Percentiles rank a stretch among this genome's conserved stretches.
These are phyloP conservation scores for Hordeum marinum DNA, from an alignment of 176 grass and related monocot species.

Conservation along the genomic window DNA sequence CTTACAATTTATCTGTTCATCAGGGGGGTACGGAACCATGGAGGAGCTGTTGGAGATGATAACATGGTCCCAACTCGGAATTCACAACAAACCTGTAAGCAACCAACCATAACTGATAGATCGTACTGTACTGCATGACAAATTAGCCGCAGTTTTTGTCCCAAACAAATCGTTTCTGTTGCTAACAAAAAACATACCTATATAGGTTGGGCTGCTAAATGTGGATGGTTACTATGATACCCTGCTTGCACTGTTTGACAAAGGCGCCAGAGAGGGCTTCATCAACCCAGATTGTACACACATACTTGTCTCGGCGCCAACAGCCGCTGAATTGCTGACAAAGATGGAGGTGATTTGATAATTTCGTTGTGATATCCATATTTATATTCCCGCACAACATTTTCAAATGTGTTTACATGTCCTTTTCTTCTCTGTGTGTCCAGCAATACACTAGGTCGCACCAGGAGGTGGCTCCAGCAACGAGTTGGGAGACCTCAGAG, in stretches of 20 bases:
- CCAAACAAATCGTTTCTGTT: too few species aligned
- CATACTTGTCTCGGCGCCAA: constrained; percentile 78
- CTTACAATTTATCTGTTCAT: constrained; percentile 16
- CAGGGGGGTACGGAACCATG: constrained; percentile 97
- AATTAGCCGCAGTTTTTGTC: too few species aligned
- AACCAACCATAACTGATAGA: neutral
- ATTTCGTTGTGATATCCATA: too few species aligned
- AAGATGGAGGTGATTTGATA: constrained; percentile 78
- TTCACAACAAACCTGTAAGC: constrained; percentile 85
- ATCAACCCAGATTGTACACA: constrained; percentile 69
- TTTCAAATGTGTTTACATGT: neutral
- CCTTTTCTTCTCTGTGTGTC: constrained; percentile 10
- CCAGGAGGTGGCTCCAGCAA: constrained; percentile 52
- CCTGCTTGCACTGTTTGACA: constrained; percentile 74
- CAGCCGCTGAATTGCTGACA: constrained; percentile 56
- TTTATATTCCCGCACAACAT: neutral
- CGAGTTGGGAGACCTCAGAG: constrained; percentile 65
- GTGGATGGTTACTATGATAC: constrained; percentile 88
- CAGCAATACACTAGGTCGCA: constrained; percentile 76
- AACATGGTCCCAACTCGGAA: constrained; percentile 94
- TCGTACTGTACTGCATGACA: too few species aligned
- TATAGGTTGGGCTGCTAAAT: constrained; percentile 82
- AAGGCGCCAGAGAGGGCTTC: constrained; percentile 70
- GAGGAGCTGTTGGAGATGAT: constrained; percentile 98
- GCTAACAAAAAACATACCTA: neutral